These are phyloP conservation scores for Phytopythium boreale DNA, from an alignment of 352 stramenopile genomes.

Conservation along the genomic window DNA sequence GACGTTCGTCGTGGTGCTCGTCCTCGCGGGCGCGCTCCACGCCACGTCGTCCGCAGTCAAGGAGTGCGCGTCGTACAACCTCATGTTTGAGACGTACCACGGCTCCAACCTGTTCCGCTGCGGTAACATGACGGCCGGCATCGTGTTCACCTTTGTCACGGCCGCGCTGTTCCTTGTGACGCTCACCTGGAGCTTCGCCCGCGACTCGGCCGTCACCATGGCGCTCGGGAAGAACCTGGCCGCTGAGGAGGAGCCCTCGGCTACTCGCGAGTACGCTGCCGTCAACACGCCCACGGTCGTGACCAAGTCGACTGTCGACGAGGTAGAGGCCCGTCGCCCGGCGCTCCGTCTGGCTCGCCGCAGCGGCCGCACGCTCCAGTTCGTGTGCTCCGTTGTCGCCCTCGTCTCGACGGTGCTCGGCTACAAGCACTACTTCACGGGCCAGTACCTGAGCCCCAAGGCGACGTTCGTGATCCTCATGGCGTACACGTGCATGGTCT, in stretches of 20 bases:
- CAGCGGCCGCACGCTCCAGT: slow-evolving; percentile 27
- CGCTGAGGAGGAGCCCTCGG: slow-evolving; percentile 22
- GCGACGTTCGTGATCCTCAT: slow-evolving; percentile 40
- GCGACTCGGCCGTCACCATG: slow-evolving; percentile 17
- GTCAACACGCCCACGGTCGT: slow-evolving; percentile 21
- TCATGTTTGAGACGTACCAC: slow-evolving; percentile 42
- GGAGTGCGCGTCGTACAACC: slow-evolving; percentile 39
- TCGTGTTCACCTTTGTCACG: slow-evolving; percentile 41
- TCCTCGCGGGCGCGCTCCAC: slow-evolving; percentile 34
- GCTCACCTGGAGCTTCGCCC: slow-evolving; percentile 30
- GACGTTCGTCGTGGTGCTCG: slow-evolving; percentile 21
- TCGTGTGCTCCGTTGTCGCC: slow-evolving; percentile 26
- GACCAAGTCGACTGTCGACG: slow-evolving; percentile 13
- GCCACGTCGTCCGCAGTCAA: slow-evolving; percentile 24
- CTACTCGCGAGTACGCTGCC: slow-evolving; percentile 20
- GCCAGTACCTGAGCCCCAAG: slow-evolving; percentile 40
- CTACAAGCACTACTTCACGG: slow-evolving; percentile 48
- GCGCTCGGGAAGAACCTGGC: slow-evolving; percentile 18
- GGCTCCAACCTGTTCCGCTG: slow-evolving; percentile 39
- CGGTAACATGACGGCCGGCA: slow-evolving; percentile 30
- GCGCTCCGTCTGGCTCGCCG: slow-evolving; percentile 28
- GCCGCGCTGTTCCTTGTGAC: slow-evolving; percentile 30
- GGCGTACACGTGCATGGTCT: slow-evolving; percentile 35
- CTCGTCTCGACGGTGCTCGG: slow-evolving; percentile 26
- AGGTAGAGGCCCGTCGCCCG: slow-evolving; percentile 23